Evolutionary conservation across 768 basidiomycete species (phyloP).

Genomic region (Boletus bicolor): DNA sequence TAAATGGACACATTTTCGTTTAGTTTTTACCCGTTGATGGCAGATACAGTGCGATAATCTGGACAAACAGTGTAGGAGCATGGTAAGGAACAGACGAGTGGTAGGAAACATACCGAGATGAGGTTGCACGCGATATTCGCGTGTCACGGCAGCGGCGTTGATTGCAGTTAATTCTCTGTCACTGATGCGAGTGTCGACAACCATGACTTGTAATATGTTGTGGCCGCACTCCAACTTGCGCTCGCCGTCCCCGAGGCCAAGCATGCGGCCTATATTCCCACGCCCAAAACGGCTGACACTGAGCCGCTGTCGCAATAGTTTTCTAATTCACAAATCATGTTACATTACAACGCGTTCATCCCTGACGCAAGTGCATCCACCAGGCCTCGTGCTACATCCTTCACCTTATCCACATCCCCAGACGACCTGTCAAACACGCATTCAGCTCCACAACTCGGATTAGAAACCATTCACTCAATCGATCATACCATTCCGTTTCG

Average conservation of each 20-base stretch:
- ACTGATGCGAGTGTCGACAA: slow-evolving; percentile 55
- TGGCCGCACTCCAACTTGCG: slow-evolving; percentile 4
- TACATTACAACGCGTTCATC: slow-evolving; percentile 24
- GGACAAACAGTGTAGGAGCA: slow-evolving; percentile 14
- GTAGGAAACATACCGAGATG: slow-evolving; percentile 62
- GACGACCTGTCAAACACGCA: slow-evolving; percentile 46
- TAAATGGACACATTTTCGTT: not conserved
- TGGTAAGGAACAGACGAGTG: not conserved
- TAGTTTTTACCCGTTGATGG: slow-evolving; percentile 84
- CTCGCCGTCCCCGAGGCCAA: slow-evolving; percentile 7
- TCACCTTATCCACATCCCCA: slow-evolving; percentile 35
- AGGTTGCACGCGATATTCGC: slow-evolving; percentile 84
- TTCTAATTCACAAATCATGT: not conserved
- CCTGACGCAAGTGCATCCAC: slow-evolving; percentile 36
- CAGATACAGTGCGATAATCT: slow-evolving; percentile 99
- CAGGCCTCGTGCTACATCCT: slow-evolving; percentile 41
- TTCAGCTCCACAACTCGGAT: slow-evolving; percentile 23
- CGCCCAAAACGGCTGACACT: slow-evolving; percentile 10
- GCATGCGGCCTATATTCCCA: slow-evolving; percentile 21
- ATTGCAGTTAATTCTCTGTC: slow-evolving; percentile 74
- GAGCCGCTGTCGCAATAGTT: not conserved
- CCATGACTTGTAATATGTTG: slow-evolving; percentile 29
- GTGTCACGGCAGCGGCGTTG: slow-evolving; percentile 86
- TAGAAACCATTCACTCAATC: slow-evolving; percentile 2
- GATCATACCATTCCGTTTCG: slow-evolving; percentile 76